A percentile compares a stretch with the other conserved stretches of the same genome.
Evolutionary conservation across 2,329 filamentous ascomycete species (phyloP).

Genomic region (Chaetomium sp.): DNA sequence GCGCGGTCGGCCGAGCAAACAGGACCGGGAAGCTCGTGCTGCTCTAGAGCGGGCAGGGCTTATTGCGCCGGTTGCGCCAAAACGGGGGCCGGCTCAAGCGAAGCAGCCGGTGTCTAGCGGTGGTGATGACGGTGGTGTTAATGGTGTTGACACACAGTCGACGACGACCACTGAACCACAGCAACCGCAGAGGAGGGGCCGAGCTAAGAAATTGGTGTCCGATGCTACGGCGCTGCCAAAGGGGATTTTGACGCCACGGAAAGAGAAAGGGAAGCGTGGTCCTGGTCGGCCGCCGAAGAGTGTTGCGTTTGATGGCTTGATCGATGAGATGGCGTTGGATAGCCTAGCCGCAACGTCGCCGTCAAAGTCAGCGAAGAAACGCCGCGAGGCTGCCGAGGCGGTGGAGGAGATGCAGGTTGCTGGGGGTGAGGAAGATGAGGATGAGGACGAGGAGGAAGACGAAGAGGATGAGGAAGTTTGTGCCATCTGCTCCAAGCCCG

Average conservation of each 20-base stretch:
- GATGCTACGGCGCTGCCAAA: constrained; percentile 34
- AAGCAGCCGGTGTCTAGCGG: too few relatives aligned
- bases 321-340: constrained; percentile 45
- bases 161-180: not conserved
- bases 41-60: not conserved
- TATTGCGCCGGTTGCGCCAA: too few relatives aligned
- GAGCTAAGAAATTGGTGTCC: too few relatives aligned
- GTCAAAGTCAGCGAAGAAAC: constrained; percentile 12
- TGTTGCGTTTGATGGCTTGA: constrained; percentile 43
- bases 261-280: constrained; percentile 12
- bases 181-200: not conserved
- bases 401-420: constrained; percentile 9
- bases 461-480: constrained; percentile 47
- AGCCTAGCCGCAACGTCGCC: constrained; percentile 31
- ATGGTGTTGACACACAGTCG: not conserved
- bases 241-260: constrained; percentile 51
- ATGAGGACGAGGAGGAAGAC: constrained; percentile 19
- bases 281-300: constrained; percentile 41
- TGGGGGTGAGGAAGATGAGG: constrained; percentile 6
- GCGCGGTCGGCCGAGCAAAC: constrained; percentile 17
- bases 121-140: not conserved
- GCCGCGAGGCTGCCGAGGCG: constrained; percentile 3
- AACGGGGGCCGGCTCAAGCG: too few relatives aligned
- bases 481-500: constrained; percentile 49
- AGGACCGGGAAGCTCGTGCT: constrained; percentile 1